Base-by-base conservation (phyloP, 441 rosid genomes). In the Iberis amara region DNA sequence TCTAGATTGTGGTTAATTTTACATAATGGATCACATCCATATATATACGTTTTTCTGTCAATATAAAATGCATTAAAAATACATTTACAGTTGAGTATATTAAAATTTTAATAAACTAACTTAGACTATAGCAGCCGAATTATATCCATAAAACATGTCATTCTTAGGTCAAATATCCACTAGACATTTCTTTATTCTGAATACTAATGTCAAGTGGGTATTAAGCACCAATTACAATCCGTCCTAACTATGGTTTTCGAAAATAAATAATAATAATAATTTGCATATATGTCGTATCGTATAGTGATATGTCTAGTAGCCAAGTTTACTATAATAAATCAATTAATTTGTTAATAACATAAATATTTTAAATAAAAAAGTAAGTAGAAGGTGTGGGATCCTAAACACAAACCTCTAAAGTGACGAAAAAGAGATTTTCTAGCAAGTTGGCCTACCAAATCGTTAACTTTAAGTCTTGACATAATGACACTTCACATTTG, bases 401-500 rank as follows among this genome's bases (percentile, higher is more conserved):
- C 69, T 51, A 57, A 65, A 57, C 69, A 65, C 55, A 65, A 52
- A 44, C 69, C 69, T 57, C 64, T 57, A 44, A 50, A 49, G 8
- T 42, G 46, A 42, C 27, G 52, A 18, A 27, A 63, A 64, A 23
- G 36, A 64, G 36, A 39, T 11, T 33, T 39, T 9, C n/a, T 52
- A 42, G 37, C 64, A 57, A 57, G 35, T 65, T 58, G 59, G 47
- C 63, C 59, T 44, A 57, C 59, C 55, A 65, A 36, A 65, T 65
- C 64, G 55, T 58, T 43, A 65, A 44, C 69, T 65, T 64, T 64
- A 48, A 48, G 68, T 64, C 62, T 27, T 64, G n/a, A n/a, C n/a
- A n/a, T n/a, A n/a, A n/a, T 38, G n/a, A 21, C 54, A 57, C 64
- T 65, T 51, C 24, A 44, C 43, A 44, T 21, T 51, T 38, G 11